Conservation (phyloP, 768 basidiomycete species). For the Glaciozyma martinii region DNA sequence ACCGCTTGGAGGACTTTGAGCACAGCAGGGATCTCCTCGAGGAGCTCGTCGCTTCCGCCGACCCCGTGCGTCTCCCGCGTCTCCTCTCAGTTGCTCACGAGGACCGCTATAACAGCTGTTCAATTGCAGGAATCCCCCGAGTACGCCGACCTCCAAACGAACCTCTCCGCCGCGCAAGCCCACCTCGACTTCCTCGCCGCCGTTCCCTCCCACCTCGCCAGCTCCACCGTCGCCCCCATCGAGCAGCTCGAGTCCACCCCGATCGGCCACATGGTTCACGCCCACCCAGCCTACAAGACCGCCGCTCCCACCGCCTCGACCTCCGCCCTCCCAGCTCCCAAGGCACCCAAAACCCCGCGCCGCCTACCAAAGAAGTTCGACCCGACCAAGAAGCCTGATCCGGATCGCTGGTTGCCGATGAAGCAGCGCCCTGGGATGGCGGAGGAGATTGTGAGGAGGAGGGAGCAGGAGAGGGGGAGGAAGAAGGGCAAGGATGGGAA, state of each 20-base stretch:
- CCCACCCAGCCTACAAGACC: constrained; percentile 18
- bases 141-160: constrained; percentile 40
- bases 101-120: background rate
- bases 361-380: background rate
- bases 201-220: constrained; percentile 26
- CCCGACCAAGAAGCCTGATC: constrained; percentile 8
- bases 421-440: constrained; percentile 28
- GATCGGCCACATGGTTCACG: constrained; percentile 27
- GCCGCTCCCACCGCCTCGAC: constrained; percentile 20
- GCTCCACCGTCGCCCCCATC: constrained; percentile 9
- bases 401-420: constrained; percentile 34
- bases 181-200: constrained; percentile 38
- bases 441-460: constrained; percentile 28
- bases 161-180: constrained; percentile 37
- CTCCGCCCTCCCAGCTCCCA: constrained; percentile 25
- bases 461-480: constrained; percentile 38
- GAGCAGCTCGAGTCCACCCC: constrained; percentile 35
- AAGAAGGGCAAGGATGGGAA: constrained; percentile 39
- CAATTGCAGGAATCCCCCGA: constrained; percentile 41
- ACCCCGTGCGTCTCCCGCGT: constrained; percentile 35
- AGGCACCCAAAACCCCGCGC: constrained; percentile 5
- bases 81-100: background rate
- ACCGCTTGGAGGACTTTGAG: constrained; percentile 40
- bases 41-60: constrained; percentile 38
- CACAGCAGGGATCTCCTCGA: constrained; percentile 40